Conservation (phyloP, 352 stramenopile genomes). For the Pythium biforme region DNA sequence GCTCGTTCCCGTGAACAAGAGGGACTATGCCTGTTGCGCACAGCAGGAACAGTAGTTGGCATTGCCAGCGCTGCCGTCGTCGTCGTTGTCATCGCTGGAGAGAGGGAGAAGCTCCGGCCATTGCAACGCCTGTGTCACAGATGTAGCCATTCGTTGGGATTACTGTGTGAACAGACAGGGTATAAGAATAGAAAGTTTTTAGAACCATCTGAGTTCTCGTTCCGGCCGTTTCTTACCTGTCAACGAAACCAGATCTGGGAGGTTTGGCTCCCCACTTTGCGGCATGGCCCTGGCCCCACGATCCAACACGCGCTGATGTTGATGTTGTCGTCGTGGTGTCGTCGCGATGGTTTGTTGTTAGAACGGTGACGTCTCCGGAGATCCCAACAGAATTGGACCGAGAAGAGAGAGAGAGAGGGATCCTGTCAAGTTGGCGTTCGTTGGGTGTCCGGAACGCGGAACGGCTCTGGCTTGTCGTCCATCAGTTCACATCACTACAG, state of each 20-base stretch:
- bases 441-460: neutral
- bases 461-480: constrained; percentile 6
- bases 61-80: neutral
- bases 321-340: neutral
- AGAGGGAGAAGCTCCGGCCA: neutral
- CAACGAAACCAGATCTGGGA: constrained; percentile 14
- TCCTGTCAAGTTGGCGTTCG: too few species aligned
- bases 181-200: constrained; percentile 18
- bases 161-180: constrained; percentile 6
- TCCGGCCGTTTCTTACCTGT: neutral
- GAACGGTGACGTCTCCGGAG: neutral
- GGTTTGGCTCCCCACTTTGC: constrained; percentile 1
- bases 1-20: constrained; percentile 39
- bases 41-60: neutral
- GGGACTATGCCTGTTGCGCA: neutral
- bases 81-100: too few species aligned
- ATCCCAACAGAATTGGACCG: neutral
- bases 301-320: constrained; percentile 1
- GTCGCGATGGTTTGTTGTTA: neutral
- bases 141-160: constrained; percentile 15
- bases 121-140: constrained; percentile 13
- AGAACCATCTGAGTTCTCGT: neutral
- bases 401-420: neutral
- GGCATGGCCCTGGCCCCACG: constrained; percentile 1
- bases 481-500: constrained; percentile 1